Conservation (phyloP, 345 rosid species). For the Firmiana major region DNA sequence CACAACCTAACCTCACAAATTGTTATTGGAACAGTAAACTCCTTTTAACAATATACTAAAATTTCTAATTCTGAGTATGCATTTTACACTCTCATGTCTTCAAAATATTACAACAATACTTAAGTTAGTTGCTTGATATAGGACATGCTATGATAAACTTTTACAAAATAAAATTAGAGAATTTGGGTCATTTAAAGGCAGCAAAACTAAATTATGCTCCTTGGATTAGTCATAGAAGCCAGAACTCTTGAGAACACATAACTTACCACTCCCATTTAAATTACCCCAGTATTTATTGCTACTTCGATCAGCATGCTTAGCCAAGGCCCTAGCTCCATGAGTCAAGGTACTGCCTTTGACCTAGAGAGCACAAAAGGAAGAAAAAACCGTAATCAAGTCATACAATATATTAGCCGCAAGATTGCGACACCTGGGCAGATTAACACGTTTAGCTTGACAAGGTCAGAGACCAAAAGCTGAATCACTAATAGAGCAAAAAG, state of each 20-base stretch:
- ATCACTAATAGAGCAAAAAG: background rate
- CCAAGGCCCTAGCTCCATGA: slow-evolving; percentile 77
- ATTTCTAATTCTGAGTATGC: no score
- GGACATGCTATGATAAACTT: no score
- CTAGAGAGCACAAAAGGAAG: slow-evolving; percentile 29
- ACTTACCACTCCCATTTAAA: slow-evolving; percentile 60
- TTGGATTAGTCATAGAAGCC: no score
- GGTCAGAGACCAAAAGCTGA: background rate
- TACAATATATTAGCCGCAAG: background rate
- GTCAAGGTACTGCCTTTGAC: slow-evolving; percentile 59
- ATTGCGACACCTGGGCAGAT: background rate
- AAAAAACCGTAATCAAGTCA: slow-evolving; percentile 10
- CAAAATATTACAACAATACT: no score
- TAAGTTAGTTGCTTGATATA: no score
- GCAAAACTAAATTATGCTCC: no score
- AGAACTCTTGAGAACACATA: background rate
- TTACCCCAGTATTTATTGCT: slow-evolving; percentile 56
- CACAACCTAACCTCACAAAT: no score
- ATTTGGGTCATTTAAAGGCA: no score
- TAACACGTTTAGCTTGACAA: background rate
- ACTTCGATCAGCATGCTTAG: slow-evolving; percentile 67
- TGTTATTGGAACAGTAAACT: no score
- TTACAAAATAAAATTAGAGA: no score
- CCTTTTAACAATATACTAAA: no score
- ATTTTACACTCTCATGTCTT: no score